phyloP scores from a whole-genome alignment of 2,329 filamentous ascomycete genomes.

The Aspergillus persii region DNA sequence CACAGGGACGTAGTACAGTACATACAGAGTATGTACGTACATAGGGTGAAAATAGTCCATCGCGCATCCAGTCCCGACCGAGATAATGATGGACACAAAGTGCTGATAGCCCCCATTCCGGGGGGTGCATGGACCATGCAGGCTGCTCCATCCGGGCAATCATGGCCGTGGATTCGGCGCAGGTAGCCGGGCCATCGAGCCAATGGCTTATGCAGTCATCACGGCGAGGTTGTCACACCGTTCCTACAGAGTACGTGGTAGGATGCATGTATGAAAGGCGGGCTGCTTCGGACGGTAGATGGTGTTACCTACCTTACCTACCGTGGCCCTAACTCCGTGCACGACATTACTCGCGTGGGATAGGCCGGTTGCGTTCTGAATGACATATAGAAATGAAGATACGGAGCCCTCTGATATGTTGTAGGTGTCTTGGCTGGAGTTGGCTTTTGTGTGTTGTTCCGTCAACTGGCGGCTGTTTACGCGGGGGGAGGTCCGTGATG shows the following conservation, averaged over 20 bases:
- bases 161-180: not conserved
- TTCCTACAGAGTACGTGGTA: not conserved
- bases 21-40: too few relatives aligned
- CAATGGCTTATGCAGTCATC: not conserved
- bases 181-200: not conserved
- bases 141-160: not conserved
- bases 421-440: too few relatives aligned
- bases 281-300: not conserved
- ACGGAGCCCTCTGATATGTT: too few relatives aligned
- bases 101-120: not conserved
- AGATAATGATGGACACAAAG: not conserved
- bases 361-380: not conserved
- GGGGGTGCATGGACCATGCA: not conserved
- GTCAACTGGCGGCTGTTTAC: too few relatives aligned
- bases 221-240: not conserved
- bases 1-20: too few relatives aligned
- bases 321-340: not conserved
- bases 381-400: too few relatives aligned
- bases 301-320: not conserved
- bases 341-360: not conserved
- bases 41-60: too few relatives aligned
- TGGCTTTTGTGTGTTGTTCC: too few relatives aligned
- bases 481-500: too few relatives aligned
- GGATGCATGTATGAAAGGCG: too few relatives aligned
- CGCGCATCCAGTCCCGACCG: too few relatives aligned